Evolutionary conservation across 371 early-diverging fungal genomes (phyloP).

Genomic region (Rhizopus arrhizus): DNA sequence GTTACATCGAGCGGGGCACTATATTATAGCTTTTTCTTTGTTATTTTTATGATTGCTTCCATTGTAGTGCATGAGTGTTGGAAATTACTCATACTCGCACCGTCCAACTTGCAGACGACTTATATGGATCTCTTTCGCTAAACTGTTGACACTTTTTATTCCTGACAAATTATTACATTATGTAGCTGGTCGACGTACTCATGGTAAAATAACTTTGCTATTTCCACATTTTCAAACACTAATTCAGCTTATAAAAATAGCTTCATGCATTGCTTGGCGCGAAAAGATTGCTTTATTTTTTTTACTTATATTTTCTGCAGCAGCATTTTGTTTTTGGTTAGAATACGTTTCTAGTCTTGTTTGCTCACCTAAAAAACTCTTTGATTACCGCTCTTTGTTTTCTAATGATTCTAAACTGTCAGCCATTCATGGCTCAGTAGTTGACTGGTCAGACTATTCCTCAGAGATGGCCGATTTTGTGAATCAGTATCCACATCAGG

Average conservation of each 20-base stretch:
- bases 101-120: slow-evolving; percentile 31
- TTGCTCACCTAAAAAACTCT: slow-evolving; percentile 44
- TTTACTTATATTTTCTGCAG: slow-evolving; percentile 32
- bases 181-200: slow-evolving; percentile 35
- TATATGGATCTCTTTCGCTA: slow-evolving; percentile 33
- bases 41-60: slow-evolving; percentile 8
- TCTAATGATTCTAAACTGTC: slow-evolving; percentile 33
- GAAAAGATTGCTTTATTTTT: slow-evolving; percentile 50
- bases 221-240: neutral
- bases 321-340: slow-evolving; percentile 45
- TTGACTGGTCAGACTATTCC: slow-evolving; percentile 34
- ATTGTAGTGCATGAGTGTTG: slow-evolving; percentile 25
- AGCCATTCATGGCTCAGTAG: slow-evolving; percentile 48
- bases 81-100: slow-evolving; percentile 26
- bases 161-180: slow-evolving; percentile 32
- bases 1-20: slow-evolving; percentile 1
- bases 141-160: slow-evolving; percentile 32
- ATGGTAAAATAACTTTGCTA: slow-evolving; percentile 23
- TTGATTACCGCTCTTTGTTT: slow-evolving; percentile 29
- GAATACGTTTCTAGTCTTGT: slow-evolving; percentile 46
- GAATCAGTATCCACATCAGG: slow-evolving; percentile 39
- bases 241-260: slow-evolving; percentile 16
- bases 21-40: slow-evolving; percentile 4
- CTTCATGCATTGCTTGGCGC: slow-evolving; percentile 47
- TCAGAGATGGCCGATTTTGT: slow-evolving; percentile 34